Percentiles rank a stretch among this genome's conserved stretches.
These are phyloP conservation scores for Allomyces macrogynus DNA, from an alignment of 192 early-diverging fungal species.

Conservation along the genomic window DNA sequence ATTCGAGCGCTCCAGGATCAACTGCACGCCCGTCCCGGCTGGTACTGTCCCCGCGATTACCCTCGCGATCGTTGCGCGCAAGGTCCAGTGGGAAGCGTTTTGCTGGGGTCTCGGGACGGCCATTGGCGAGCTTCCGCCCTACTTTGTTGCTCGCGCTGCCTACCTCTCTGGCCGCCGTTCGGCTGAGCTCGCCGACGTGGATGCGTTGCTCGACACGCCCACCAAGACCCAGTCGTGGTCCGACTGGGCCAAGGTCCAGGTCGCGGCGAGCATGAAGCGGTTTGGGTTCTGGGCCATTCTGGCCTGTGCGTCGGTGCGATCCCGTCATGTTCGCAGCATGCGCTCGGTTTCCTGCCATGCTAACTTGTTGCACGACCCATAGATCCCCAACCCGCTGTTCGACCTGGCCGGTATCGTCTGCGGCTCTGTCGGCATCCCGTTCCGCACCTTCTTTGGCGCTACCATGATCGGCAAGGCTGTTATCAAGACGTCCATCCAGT, in stretches of 20 bases:
- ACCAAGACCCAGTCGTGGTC: conserved; percentile 34
- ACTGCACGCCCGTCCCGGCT: conserved; percentile 5
- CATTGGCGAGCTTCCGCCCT: conserved; percentile 82
- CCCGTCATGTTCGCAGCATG: neutral
- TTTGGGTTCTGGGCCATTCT: conserved; percentile 86
- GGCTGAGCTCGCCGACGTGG: conserved; percentile 20
- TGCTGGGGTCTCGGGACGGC: conserved; percentile 90
- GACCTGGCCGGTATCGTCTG: conserved; percentile 94
- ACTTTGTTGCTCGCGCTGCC: conserved; percentile 75
- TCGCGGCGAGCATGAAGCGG: conserved; percentile 48
- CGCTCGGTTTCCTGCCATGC: neutral
- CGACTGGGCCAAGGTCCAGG: conserved; percentile 39
- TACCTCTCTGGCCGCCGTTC: conserved; percentile 30
- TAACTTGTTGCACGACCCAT: conserved; percentile 3
- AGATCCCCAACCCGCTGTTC: conserved; percentile 92
- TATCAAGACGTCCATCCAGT: conserved; percentile 69
- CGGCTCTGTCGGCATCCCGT: conserved; percentile 79
- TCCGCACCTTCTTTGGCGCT: conserved; percentile 86
- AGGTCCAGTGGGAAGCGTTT: conserved; percentile 56
- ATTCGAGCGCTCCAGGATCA: neutral
- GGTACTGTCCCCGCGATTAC: conserved; percentile 6
- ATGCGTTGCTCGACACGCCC: conserved; percentile 22
- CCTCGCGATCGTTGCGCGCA: conserved; percentile 44
- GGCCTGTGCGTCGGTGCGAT: conserved; percentile 59
- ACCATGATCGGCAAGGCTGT: conserved; percentile 84